Evolutionary conservation across 2,329 filamentous ascomycete genomes (phyloP), one percentile per base, ranked within the genome.

Genomic region (Aspergillaceae sp.): DNA sequence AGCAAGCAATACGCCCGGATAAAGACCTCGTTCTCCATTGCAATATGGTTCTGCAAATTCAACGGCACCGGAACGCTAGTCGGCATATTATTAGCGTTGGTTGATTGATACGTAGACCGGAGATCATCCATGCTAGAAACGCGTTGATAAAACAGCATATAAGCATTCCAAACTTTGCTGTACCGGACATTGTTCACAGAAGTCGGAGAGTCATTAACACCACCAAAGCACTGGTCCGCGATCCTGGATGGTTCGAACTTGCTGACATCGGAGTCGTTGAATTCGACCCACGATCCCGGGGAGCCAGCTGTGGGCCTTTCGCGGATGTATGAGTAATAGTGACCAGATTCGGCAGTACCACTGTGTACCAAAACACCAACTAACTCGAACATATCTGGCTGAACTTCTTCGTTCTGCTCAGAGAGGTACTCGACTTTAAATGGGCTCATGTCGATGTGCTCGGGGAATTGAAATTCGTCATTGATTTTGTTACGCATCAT

Each of bases 71-170:
- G 56, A 5, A 76, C 67, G 43, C 69, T 74, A 7, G 72, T 66
- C 6, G 73, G 70, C n/a, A 77, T 69, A 40, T 75, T 69, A 41
- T 81, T 58, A 19, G 19, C 19, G 29, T 68, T 68, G 1, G 56
- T 54, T 7, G 63, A 53, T 43, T 70, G 61, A 54, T 80, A 68
- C 2, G 65, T 57, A 29, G 74, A 66, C 54, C 79, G 74, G 48
- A 79, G 76, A 10, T 66, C 64, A 11, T 74, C 71, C 46, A 90
- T 74, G 4, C 80, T 79, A 0, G 83, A 83, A 3, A 82, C 79
- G 42, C 92, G 82, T 64, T 96, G 86, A 64, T 98, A 98, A 65
- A 98, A 97, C 6, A 98, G 76, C 87, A 98, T 97, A 65, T 98
- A 98, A 8, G 91, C 92, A 63, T 88, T 97, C 73, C 84, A 72